Percentiles rank a stretch among this genome's conserved stretches.
Evolutionary conservation across 2,329 filamentous ascomycete species (phyloP).

Genomic region (Graphiopsis chlorocephala): DNA sequence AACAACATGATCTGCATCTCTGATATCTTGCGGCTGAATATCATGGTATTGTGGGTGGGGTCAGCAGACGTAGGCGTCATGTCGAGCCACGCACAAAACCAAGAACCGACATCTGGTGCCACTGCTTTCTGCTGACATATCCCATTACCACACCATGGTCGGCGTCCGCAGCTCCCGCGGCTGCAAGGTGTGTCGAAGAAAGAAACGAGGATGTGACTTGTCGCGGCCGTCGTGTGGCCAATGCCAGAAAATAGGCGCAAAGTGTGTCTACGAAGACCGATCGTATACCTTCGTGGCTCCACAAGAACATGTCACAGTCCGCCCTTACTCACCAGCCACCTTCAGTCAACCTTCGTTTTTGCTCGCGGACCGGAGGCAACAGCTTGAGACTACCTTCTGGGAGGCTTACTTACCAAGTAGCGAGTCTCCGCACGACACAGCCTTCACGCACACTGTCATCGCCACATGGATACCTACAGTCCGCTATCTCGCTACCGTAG

Average conservation of each 20-base stretch:
- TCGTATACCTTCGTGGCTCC: not conserved
- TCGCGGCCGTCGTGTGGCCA: not conserved
- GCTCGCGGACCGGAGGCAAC: not conserved
- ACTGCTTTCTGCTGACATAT: not conserved
- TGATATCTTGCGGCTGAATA: not conserved
- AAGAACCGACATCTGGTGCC: not conserved
- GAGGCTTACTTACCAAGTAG: not conserved
- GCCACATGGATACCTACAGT: not conserved
- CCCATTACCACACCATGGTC: not conserved
- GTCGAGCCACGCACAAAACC: not conserved
- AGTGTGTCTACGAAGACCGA: not conserved
- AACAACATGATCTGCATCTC: not conserved
- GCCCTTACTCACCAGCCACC: not conserved
- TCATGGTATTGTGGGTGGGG: not conserved
- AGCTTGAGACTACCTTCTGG: not conserved
- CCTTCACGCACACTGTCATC: not conserved
- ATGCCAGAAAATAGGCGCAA: not conserved
- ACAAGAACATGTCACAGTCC: not conserved
- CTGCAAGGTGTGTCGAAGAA: not conserved
- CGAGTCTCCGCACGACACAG: not conserved
- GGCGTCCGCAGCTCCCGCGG: slow-evolving; percentile 1
- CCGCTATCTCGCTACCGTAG: not conserved
- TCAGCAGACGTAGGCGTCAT: not conserved
- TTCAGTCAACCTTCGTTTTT: not conserved
- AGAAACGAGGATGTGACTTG: slow-evolving; percentile 3